Conservation (phyloP, 2,329 filamentous ascomycete species). For the Intubia oerlemansii region DNA sequence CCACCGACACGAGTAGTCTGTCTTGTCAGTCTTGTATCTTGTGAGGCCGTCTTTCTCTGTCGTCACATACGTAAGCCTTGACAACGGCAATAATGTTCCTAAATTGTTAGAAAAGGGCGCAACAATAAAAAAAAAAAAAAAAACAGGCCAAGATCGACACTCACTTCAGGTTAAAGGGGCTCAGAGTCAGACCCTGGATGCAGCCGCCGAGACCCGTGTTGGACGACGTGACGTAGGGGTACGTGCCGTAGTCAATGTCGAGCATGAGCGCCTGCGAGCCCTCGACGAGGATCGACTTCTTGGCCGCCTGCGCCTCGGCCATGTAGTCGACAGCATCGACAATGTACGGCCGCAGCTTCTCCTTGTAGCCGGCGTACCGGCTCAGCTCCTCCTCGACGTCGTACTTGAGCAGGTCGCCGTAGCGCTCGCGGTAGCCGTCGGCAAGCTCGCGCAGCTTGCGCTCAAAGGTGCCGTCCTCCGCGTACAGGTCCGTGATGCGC, state of each 20-base stretch:
- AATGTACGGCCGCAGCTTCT: conserved; percentile 34
- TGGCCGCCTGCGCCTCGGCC: conserved; percentile 26
- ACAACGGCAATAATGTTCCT: conserved; percentile 35
- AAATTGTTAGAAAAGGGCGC: too few relatives aligned
- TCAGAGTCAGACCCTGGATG: conserved; percentile 12
- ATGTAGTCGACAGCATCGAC: conserved; percentile 40
- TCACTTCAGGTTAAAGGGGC: conserved; percentile 13
- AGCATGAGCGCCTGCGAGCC: conserved; percentile 23
- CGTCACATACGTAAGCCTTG: conserved; percentile 32
- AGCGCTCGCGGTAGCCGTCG: conserved; percentile 43
- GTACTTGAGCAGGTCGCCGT: conserved; percentile 34
- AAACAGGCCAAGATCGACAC: too few relatives aligned
- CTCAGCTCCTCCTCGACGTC: conserved; percentile 50
- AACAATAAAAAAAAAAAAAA: too few relatives aligned
- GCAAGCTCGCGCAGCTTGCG: conserved; percentile 40
- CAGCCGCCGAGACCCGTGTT: conserved; percentile 34
- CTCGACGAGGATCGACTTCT: conserved; percentile 37
- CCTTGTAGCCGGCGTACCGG: conserved; percentile 35
- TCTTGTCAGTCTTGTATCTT: background rate
- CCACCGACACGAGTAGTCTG: conserved; percentile 33
- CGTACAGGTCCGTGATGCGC: conserved; percentile 38
- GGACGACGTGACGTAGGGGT: conserved; percentile 35
- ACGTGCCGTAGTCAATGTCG: conserved; percentile 37
- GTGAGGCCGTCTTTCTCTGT: too few relatives aligned
- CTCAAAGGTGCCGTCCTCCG: conserved; percentile 38